phyloP scores from a whole-genome alignment of 176 grass and related monocot species.

The Puccinellia tenuiflora region DNA sequence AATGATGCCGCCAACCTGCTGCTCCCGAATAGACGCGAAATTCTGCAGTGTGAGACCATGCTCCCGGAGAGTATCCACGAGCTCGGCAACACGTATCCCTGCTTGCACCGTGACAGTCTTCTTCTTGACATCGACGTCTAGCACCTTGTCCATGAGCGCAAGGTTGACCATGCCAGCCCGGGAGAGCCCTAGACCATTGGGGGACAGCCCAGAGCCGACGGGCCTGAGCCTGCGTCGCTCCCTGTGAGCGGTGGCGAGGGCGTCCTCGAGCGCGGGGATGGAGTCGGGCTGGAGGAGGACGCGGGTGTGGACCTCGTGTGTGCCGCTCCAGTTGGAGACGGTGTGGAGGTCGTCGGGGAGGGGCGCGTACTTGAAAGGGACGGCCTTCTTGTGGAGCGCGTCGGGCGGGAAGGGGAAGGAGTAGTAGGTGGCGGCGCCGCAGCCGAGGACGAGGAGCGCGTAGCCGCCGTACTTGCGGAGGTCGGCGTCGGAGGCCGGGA shows the following conservation, averaged over 20 bases:
- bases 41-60: conserved; percentile 89
- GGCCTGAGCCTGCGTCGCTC: conserved; percentile 67
- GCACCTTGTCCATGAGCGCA: conserved; percentile 87
- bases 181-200: conserved; percentile 76
- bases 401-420: conserved; percentile 61
- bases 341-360: conserved; percentile 79
- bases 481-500: conserved; percentile 36
- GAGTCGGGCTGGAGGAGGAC: conserved; percentile 84
- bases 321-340: conserved; percentile 92
- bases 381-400: conserved; percentile 82
- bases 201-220: conserved; percentile 73
- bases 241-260: conserved; percentile 46
- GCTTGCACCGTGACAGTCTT: conserved; percentile 85
- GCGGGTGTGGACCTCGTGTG: conserved; percentile 80
- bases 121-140: conserved; percentile 56
- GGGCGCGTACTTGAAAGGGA: conserved; percentile 70
- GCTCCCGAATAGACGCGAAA: conserved; percentile 88
- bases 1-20: conserved; percentile 80
- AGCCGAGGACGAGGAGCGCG: conserved; percentile 54
- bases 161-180: conserved; percentile 84
- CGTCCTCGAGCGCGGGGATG: conserved; percentile 52
- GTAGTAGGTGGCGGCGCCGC: conserved; percentile 81
- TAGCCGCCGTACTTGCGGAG: conserved; percentile 68
- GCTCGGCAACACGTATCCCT: conserved; percentile 67
- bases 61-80: conserved; percentile 72